Base-by-base conservation (phyloP, 2,329 filamentous ascomycete genomes). In the Teratosphaeria destructans region DNA sequence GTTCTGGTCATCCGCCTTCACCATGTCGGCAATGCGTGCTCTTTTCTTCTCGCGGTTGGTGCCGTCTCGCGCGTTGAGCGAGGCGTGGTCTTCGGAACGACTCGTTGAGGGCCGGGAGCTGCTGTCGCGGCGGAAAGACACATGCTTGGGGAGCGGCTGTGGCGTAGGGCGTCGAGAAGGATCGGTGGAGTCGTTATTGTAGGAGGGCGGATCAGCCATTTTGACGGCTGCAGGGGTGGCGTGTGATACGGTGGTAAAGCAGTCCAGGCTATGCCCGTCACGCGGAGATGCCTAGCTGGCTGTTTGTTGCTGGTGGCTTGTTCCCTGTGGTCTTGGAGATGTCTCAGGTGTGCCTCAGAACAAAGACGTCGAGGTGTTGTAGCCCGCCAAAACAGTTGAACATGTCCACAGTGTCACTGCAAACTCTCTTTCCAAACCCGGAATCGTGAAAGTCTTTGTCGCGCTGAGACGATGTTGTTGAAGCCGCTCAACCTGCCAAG, bases 121-220 rank as follows among this genome's bases (percentile, higher is more conserved):
- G n/a, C 59, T 60, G 43, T 64, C 61, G 56, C 59, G 58, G 19
- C 58, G 57, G 54, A 63, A 63, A 19, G 63, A 61, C 14, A 66
- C 63, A 60, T 65, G 62, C 59, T 62, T 64, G 14, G 63, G 53
- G 11, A 61, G 59, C n/a, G 61, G 59, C 34, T 56, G 57, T 37
- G 55, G 57, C 27, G 43, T 56, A 14, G 26, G 56, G 43, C 58
- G 63, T 32, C 60, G 58, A 26, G 64, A 63, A 53, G 56, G 59
- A 54, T 55, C 54, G 56, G 56, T 6, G 19, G 57, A 39, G 49
- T 34, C 32, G 59, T n/a, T 10, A 26, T 59, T 47, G 37, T 23
- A 23, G 23, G 60, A 59, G 26, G 61, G 59, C 5, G 56, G 32
- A 56, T 64, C 57, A 6, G 53, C 57, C 57, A 58, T 58, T 5